Conservation (phyloP, 441 rosid genomes). For the Arabidopsis hybrid region DNA sequence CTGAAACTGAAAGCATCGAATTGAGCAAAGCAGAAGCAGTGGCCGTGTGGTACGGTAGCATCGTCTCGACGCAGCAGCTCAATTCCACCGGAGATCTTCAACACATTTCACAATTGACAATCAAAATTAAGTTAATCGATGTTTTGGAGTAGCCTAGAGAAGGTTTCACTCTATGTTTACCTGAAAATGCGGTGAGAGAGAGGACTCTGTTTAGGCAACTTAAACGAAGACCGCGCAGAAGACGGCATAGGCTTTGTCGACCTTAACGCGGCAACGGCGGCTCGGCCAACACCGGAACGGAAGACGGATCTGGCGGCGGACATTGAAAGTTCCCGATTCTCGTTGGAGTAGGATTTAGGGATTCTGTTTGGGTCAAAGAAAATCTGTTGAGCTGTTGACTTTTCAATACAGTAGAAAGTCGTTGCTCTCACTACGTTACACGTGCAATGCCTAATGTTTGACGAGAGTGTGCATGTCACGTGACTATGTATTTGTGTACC, state of each 20-base stretch:
- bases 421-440: background rate
- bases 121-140: constrained; percentile 6
- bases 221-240: constrained; percentile 52
- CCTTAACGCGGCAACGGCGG: constrained; percentile 42
- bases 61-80: constrained; percentile 76
- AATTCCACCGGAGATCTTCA: constrained; percentile 77
- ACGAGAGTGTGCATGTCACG: background rate
- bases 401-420: background rate
- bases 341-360: background rate
- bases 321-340: constrained; percentile 35
- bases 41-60: constrained; percentile 88
- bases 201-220: constrained; percentile 57
- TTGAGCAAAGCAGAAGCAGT: constrained; percentile 90
- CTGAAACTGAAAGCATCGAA: constrained; percentile 73
- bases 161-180: constrained; percentile 42
- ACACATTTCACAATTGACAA: background rate
- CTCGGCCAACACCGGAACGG: constrained; percentile 60
- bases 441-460: background rate
- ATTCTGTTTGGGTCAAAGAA: background rate
- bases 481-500: background rate
- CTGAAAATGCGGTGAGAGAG: constrained; percentile 68
- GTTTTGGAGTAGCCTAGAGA: background rate
- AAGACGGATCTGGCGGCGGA: constrained; percentile 73
- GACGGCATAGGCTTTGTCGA: constrained; percentile 44
- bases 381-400: no score